Conservation (phyloP, 1,284 basidiomycete species). For the Heliocybe sulcata region DNA sequence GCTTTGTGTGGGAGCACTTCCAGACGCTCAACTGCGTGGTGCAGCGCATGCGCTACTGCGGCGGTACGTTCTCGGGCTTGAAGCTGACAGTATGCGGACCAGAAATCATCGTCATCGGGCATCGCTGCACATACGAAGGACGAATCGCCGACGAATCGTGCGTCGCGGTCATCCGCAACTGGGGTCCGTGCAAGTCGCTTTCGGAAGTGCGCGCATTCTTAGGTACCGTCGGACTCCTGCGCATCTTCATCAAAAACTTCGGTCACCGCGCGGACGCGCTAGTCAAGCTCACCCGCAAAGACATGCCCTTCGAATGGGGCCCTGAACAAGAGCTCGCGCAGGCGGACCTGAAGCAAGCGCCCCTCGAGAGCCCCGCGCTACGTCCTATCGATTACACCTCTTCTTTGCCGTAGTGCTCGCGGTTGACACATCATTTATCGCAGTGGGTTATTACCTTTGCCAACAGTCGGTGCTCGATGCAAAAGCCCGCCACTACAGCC, state of each 20-base stretch:
- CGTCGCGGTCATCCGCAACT: background rate
- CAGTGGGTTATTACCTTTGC: conserved; percentile 23
- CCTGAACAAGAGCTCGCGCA: conserved; percentile 14
- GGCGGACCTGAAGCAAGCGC: conserved; percentile 16
- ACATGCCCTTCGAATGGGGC: conserved; percentile 14
- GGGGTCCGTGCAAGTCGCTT: conserved; percentile 6
- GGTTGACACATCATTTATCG: conserved; percentile 26
- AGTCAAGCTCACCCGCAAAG: conserved; percentile 13
- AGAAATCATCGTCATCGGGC: conserved; percentile 19
- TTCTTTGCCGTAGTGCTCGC: conserved; percentile 20
- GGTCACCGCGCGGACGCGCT: conserved; percentile 4
- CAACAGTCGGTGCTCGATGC: conserved; percentile 18
- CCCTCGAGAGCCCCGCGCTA: conserved; percentile 15
- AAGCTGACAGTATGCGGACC: conserved; percentile 10
- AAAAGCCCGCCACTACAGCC: conserved; percentile 5
- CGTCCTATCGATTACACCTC: conserved; percentile 22
- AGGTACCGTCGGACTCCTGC: conserved; percentile 4
- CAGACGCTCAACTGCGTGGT: conserved; percentile 21
- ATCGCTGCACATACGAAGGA: conserved; percentile 19
- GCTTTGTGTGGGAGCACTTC: conserved; percentile 25
- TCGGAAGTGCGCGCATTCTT: conserved; percentile 17
- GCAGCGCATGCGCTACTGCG: conserved; percentile 18
- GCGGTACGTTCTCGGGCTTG: conserved; percentile 17
- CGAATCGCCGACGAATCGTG: conserved; percentile 8
- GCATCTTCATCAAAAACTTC: background rate